Conservation (phyloP, 352 stramenopile genomes). For the Ophiocytium majus region DNA sequence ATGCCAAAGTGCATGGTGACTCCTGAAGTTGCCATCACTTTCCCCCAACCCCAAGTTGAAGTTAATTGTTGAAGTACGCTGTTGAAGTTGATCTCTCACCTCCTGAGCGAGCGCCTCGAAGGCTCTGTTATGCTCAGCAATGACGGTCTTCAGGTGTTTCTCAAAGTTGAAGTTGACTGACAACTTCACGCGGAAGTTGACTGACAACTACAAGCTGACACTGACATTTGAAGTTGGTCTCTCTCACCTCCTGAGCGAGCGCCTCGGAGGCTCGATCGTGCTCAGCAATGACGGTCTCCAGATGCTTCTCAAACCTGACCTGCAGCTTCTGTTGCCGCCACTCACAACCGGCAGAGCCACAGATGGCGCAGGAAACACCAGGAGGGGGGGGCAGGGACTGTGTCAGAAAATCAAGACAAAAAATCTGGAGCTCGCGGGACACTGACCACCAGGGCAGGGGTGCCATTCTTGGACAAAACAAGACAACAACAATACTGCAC, state of each 20-base stretch:
- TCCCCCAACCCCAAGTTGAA: too few relatives aligned
- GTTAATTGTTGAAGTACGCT: neutral
- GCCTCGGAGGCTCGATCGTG: neutral
- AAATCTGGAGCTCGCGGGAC: neutral
- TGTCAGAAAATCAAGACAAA: neutral
- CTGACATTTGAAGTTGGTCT: neutral
- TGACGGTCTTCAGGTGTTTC: too few relatives aligned
- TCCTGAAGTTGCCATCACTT: too few relatives aligned
- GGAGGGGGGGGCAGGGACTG: neutral
- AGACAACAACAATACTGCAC: too few relatives aligned
- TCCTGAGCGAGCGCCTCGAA: too few relatives aligned
- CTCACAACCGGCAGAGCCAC: too few relatives aligned
- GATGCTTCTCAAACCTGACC: neutral
- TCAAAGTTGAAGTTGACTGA: too few relatives aligned
- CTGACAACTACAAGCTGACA: neutral
- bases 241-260: neutral
- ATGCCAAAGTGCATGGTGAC: too few relatives aligned
- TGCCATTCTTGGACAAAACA: too few relatives aligned
- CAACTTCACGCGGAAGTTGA: neutral
- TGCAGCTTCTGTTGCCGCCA: neutral
- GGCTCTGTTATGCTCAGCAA: neutral
- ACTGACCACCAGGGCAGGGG: neutral
- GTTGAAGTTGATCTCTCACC: neutral
- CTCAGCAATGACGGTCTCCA: neutral
- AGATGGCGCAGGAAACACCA: too few relatives aligned